Base-by-base conservation (phyloP, 306 rosid species). In the Acacia crassicarpa region DNA sequence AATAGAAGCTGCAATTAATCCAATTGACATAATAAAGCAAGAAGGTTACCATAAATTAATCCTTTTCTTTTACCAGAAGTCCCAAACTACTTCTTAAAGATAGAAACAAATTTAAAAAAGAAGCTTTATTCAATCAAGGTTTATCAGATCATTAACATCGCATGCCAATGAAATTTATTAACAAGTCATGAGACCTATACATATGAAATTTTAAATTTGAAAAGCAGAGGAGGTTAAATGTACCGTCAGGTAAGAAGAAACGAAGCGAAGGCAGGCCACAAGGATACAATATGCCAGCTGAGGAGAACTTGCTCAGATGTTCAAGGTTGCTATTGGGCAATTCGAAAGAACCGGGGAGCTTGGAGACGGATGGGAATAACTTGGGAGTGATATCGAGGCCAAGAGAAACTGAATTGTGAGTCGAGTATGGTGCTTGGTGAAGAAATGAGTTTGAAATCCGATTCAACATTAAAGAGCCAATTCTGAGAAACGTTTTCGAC, bases 221-320 rank as follows among this genome's bases (percentile, higher is more conserved):
- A 48, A 51, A 43, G 58, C 74, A 62, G 10, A 45, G 1, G 32
- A 76, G 61, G 35, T 40, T 15, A 84, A 49, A 41, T 77, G 83
- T 89, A 95, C 98, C 97, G 16, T 92, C 87, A 8, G 99, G 99
- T 68, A 92, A 88, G 91, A 92, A 93, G 87, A 93, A 89, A 4
- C 83, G 84, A 75, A 95, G 92, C 84, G 88, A 90, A 38, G 98
- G 97, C 53, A 92, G 86, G 35, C 99, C 98, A 66, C 88, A 88
- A 1, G 96, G 99, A 82, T 93, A 89, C 32, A 85, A 17, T 56
- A 88, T 75, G 0, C 88, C 89, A 66, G 82, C 85, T 19, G 68
- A 76, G 74, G 79, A 68, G n/a, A 92, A 79, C 76, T 88, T 83
- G 58, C 63, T 80, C 45, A 45, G 2, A 2, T 86, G 76, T 72